A percentile compares a stretch with the other conserved stretches of the same genome.
These are phyloP conservation scores for Apostasia shenzhenica DNA, from an alignment of 106 monocot genomes.

Conservation along the genomic window DNA sequence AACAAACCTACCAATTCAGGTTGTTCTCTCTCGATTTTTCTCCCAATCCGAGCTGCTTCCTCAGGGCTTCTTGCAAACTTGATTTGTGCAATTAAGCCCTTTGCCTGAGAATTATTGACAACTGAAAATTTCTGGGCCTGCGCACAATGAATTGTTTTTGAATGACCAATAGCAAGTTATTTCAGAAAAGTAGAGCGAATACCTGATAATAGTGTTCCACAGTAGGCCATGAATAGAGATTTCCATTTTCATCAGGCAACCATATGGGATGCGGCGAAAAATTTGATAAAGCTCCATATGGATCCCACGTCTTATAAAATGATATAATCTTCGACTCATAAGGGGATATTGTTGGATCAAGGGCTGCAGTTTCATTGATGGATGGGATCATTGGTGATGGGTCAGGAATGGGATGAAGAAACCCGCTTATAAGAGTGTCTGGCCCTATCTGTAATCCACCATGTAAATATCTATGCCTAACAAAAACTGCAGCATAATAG, in stretches of 20 bases:
- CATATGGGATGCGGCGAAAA: slow-evolving; percentile 85
- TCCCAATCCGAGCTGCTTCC: slow-evolving; percentile 85
- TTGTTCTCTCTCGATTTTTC: slow-evolving; percentile 65
- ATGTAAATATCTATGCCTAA: slow-evolving; percentile 1
- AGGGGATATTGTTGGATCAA: slow-evolving; percentile 76
- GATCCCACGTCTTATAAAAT: slow-evolving; percentile 99
- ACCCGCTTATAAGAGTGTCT: slow-evolving; percentile 93
- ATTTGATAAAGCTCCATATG: slow-evolving; percentile 88
- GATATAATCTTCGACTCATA: slow-evolving; percentile 84
- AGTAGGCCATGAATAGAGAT: slow-evolving; percentile 50
- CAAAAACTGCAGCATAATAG: neutral
- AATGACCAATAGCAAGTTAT: neutral
- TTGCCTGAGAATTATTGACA: slow-evolving; percentile 44
- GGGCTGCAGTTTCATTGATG: slow-evolving; percentile 47
- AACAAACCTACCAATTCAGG: slow-evolving; percentile 60
- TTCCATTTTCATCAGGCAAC: slow-evolving; percentile 68
- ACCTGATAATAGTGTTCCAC: slow-evolving; percentile 99
- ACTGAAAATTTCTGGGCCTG: slow-evolving; percentile 86
- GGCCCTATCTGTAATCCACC: slow-evolving; percentile 59
- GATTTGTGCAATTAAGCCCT: slow-evolving; percentile 52
- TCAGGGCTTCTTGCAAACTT: slow-evolving; percentile 82
- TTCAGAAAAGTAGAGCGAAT: neutral
- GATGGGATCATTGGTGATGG: slow-evolving; percentile 81
- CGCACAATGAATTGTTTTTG: neutral
- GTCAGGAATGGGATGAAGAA: slow-evolving; percentile 88